Base-by-base conservation (phyloP, 139 green algal genomes). In the Volvox africanus region DNA sequence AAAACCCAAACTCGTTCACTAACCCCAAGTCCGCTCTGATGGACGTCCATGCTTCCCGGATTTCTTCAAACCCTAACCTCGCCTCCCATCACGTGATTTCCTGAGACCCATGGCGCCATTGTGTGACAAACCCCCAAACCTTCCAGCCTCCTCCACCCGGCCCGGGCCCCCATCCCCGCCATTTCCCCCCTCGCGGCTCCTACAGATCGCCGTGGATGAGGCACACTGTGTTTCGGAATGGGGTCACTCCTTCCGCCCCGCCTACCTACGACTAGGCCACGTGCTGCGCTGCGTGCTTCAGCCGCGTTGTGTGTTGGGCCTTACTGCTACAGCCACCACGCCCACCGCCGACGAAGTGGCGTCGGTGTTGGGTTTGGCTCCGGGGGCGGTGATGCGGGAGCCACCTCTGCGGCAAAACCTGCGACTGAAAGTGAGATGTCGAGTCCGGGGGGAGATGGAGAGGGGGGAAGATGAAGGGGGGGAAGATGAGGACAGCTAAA, bases 181-280 rank as follows among this genome's bases (percentile, higher is more conserved):
- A 3, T 28, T 62, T 35, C 67, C 68, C 26, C 68, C 33, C 35
- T 17, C 65, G n/a, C n/a, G n/a, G n/a, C n/a, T 21, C 91, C 19
- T 75, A 20, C 92, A 96, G 71, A 93, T 98, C 62, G 97, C 96
- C 61, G 93, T 99, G n/a, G 97, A 99, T 77, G 97, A 99, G 91
- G 96, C 96, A 1, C 97, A 99, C 93, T 99, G 98, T 88, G 95
- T 99, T 44, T 94, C 96, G n/a, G 97, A 99, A 93, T 98, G 98
- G 98, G 98, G 98, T 32, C 97, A 99, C 93, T 98, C 97, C 89
- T 99, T 99, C 95, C 95, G 98, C 28, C 96, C 97, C 11, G 95
- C 96, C 30, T 99, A 99, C 92, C 96, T 96, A 80, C 94, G 97
- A 14, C 79, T 94, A 50, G 96, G 97, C 5, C 88, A 91, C 30